phyloP scores from a whole-genome alignment of 305 asterid genomes.

The Fraxinus paxiana region DNA sequence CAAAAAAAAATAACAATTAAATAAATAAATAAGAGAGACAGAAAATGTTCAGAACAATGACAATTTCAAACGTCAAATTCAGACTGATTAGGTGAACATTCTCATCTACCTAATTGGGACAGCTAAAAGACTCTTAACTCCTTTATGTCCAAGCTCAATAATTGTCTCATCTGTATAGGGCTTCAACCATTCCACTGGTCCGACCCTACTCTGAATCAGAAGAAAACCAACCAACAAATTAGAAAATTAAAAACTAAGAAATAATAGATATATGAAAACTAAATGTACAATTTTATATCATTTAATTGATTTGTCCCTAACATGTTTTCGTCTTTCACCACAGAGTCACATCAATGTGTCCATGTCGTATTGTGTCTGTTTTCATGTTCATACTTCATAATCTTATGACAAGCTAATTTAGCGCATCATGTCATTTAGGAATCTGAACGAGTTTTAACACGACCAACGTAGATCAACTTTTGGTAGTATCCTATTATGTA shows the following conservation, averaged over 20 bases:
- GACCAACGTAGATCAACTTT: neutral
- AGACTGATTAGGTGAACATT: neutral
- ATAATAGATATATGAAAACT: neutral
- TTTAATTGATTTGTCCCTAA: neutral
- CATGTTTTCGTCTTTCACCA: neutral
- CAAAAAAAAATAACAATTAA: neutral
- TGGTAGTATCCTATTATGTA: neutral
- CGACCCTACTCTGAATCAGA: constrained; percentile 92
- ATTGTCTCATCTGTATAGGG: constrained; percentile 97
- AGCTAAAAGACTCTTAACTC: constrained; percentile 90
- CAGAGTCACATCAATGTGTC: neutral
- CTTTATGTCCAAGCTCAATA: constrained; percentile 80
- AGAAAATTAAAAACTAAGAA: neutral
- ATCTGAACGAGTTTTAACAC: neutral
- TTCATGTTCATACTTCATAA: neutral
- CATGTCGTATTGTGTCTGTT: neutral
- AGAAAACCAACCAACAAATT: constrained; percentile 24
- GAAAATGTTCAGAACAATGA: neutral
- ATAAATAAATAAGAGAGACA: neutral
- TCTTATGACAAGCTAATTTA: neutral
- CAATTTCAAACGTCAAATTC: neutral
- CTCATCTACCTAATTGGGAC: constrained; percentile 84
- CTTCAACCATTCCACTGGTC: constrained; percentile 97
- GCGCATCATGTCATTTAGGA: neutral
- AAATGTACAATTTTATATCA: neutral